Percentiles rank a stretch among this genome's conserved stretches.
These are phyloP conservation scores for Haplographium delicatum DNA, from an alignment of 495 filamentous ascomycete species.

Conservation along the genomic window DNA sequence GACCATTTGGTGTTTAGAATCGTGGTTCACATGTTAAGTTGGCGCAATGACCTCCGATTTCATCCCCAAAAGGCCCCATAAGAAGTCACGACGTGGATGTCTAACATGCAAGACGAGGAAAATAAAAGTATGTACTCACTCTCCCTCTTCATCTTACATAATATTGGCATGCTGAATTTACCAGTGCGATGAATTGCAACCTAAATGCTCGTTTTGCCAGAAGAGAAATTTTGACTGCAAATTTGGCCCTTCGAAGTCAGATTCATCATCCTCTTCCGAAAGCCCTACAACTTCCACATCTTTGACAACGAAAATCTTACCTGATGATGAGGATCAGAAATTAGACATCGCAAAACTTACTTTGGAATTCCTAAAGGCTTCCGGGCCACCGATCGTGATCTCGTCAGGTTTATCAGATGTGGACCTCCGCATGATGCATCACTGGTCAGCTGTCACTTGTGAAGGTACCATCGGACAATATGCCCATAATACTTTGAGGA, in stretches of 20 bases:
- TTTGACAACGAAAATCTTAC: background rate
- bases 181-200: conserved; percentile 46
- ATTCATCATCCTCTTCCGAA: conserved; percentile 15
- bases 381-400: conserved; percentile 14
- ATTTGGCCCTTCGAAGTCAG: conserved; percentile 25
- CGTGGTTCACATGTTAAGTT: too few species aligned
- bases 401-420: conserved; percentile 7
- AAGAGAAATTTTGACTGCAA: conserved; percentile 39
- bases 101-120: conserved; percentile 43
- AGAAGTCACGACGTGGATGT: conserved; percentile 45
- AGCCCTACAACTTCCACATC: background rate
- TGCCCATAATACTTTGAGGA: conserved; percentile 31
- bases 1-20: too few species aligned
- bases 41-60: conserved; percentile 17
- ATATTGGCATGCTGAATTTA: background rate
- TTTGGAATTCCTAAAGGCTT: too few species aligned
- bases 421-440: conserved; percentile 20
- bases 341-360: background rate
- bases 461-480: conserved; percentile 1
- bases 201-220: conserved; percentile 40
- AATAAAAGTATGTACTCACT: conserved; percentile 29
- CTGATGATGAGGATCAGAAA: background rate
- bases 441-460: conserved; percentile 15
- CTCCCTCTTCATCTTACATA: background rate
- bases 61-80: conserved; percentile 43